Evolutionary conservation across 1,284 basidiomycete species (phyloP), one percentile per base, ranked within the genome.

Genomic region (Ceratobasidium sp.): DNA sequence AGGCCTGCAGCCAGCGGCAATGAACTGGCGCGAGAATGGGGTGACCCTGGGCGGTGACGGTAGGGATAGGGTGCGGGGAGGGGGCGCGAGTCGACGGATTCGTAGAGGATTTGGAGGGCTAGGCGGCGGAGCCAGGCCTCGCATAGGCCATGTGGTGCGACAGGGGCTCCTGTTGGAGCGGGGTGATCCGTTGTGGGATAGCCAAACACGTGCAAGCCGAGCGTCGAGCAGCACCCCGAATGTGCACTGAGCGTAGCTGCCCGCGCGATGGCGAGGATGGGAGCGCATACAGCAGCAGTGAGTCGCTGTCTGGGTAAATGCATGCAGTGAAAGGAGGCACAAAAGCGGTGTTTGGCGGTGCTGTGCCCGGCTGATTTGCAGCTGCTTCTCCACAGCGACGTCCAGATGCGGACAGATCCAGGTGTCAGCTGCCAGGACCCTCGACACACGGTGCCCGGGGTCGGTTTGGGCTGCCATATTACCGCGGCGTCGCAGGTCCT

Each of bases 261-360:
- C 44, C 30, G 21, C 59, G 43, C 44, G 35, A 44, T 43, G 26
- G 44, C n/a, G 61, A 26, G 41, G 23, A 54, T n/a, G n/a, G 13
- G 41, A 44, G 9, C 43, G 43, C 43, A 44, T 44, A 44, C 59
- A 41, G 46, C 61, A 11, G 18, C 52, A 26, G 16, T 26, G 30
- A 26, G 55, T 5, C 50, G 50, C n/a, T n/a, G 50, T 28, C 21
- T 54, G 50, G 50, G 30, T 44, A 18, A 11, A 18, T 44, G 43
- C 43, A 23, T 30, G 30, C 32, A 44, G 26, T 43, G 35, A 61
- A 67, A 55, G 64, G 50, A 55, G 55, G 43, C 49, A 66, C 64
- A 54, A 54, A 67, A 54, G 64, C 64, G 11, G 50, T 67, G 64
- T 67, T 67, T 67, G 64, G 64, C 64, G 50, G 50, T 67, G 64